phyloP scores from a whole-genome alignment of 225 moss, liverwort and hornwort species.

The Rhytidiadelphus loreus region DNA sequence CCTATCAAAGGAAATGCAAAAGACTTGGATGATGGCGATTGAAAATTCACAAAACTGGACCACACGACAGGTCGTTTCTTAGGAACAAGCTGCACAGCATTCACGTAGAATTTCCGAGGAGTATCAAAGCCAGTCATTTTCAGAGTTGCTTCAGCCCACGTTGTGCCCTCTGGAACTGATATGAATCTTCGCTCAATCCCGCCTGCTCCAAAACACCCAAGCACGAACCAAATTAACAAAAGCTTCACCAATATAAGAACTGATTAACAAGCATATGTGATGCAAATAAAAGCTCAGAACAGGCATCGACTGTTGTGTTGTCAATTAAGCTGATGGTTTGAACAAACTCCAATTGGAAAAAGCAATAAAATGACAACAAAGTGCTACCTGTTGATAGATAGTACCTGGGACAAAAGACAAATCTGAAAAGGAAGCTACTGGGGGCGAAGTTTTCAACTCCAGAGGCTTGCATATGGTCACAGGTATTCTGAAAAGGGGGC shows the following conservation, averaged over 20 bases:
- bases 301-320: not conserved
- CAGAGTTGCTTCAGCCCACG: conserved; percentile 86
- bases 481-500: conserved; percentile 82
- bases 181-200: conserved; percentile 80
- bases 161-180: conserved; percentile 87
- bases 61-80: conserved; percentile 78
- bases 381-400: not conserved
- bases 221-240: not conserved
- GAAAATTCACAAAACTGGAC: conserved; percentile 62
- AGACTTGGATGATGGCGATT: conserved; percentile 58
- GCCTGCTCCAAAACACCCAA: conserved; percentile 38
- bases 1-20: conserved; percentile 81
- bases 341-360: not conserved
- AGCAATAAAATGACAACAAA: not conserved
- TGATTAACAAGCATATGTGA: not conserved
- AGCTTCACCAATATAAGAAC: not conserved
- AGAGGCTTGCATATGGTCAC: conserved; percentile 85
- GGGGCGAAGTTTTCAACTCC: conserved; percentile 42
- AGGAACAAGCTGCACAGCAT: conserved; percentile 74
- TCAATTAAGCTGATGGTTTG: not conserved
- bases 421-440: conserved; percentile 55
- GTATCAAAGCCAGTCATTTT: conserved; percentile 83
- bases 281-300: not conserved
- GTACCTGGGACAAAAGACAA: conserved; percentile 84
- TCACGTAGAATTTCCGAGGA: conserved; percentile 73